Evolutionary conservation across 2,329 filamentous ascomycete genomes (phyloP), one percentile per base, ranked within the genome.

Genomic region (Orbilia blumenaviensis): DNA sequence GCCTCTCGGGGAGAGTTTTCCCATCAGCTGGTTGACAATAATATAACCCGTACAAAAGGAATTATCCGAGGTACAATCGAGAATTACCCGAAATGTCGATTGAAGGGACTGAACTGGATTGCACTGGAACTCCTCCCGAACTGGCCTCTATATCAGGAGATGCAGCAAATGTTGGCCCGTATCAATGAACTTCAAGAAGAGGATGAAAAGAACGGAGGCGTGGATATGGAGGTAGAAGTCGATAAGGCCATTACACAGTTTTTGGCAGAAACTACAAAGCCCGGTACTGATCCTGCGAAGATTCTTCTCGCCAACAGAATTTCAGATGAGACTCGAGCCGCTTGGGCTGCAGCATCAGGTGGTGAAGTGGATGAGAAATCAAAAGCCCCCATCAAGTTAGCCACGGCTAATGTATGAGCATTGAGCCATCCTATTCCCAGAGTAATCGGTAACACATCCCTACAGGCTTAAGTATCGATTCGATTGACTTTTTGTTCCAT

Each of bases 141-240:
- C 14, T 67, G 52, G 62, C 69, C 69, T 14, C 8, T 66, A 2
- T 74, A 44, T 21, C 29, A 61, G 25, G 61, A 67, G 7, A 74
- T 67, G 69, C n/a, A 36, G 27, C 7, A 2, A 6, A 12, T 74
- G 34, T 23, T 74, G 14, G 50, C 41, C 7, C 34, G 62, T 14
- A 62, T 67, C 18, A 66, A 74, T 23, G 42, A 74, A 25, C 29
- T 74, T 52, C 63, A 67, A 27, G 62, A 69, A 10, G 69, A 66
- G 32, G 42, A 32, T 6, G 36, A 41, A 16, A 61, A 44, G n/a
- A 34, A 50, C 14, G 27, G 32, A 9, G 32, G 69, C 5, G 36
- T 34, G n/a, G 56, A 63, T 42, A 38, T 42, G 18, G 42, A 56
- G 9, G 61, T 36, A 1, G 69, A 61, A 29, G 42, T 62, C n/a